Evolutionary conservation across 2,329 filamentous ascomycete genomes (phyloP), one percentile per base, ranked within the genome.

Genomic region (Colletotrichum simmondsii): DNA sequence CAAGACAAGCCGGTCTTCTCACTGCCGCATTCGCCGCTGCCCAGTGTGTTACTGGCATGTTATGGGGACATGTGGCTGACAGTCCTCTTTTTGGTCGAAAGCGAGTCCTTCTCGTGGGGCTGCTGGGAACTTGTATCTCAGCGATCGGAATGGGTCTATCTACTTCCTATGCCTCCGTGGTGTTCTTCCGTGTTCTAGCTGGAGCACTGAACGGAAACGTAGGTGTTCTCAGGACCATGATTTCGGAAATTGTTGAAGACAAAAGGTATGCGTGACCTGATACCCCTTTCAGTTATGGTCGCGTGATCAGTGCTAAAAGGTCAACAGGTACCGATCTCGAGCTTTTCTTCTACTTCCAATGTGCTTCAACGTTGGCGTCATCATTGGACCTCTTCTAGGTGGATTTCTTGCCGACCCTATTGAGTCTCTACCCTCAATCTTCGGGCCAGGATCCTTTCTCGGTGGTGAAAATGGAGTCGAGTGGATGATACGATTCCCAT

Each of bases 101-200:
- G 54, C 60, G 68, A 16, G 76, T 77, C 28, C 49, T 77, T 12
- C 22, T 76, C 22, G 68, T 76, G 10, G 76, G 76, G 1, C 71
- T 77, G 12, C 26, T 67, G 7, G 76, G 75, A 4, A 93, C 92
- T 0, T 88, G 89, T 66, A 80, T 94, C 12, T 92, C 91, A 3
- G 91, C 89, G 74, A 77, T 95, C 14, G 93, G 93, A 0, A 93
- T 94, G 78, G 93, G 92, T 0, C 94, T 95, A 78, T 90, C 91
- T 6, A 88, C 85, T 30, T 91, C 86, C 6, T 94, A 94, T 77
- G 19, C 24, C 10, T 42, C 67, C 4, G 76, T 73, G 2, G 64
- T 76, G 32, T 74, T 75, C 65, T 76, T 76, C 56, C 75, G 75
- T 5, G 72, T 76, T 26, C 28, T 69, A 5, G 75, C 74, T 1